Conservation (phyloP, 495 filamentous ascomycete species). For the Lophiostoma macrostomum region DNA sequence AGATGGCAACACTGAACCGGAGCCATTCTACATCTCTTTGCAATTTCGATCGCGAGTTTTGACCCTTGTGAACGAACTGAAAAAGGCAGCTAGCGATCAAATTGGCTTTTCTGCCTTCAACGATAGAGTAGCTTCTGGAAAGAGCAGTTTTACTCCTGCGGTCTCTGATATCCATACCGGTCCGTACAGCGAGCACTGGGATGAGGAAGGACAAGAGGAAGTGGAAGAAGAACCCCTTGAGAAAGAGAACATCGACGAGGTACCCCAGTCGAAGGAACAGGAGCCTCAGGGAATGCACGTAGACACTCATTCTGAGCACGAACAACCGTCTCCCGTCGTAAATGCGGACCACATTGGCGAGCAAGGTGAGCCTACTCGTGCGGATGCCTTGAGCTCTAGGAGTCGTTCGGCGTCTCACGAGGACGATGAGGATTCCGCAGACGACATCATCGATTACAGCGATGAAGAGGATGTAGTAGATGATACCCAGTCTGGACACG, state of each 20-base stretch:
- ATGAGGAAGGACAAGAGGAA: slow-evolving; percentile 5
- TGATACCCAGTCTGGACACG: slow-evolving; percentile 10
- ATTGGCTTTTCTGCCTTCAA: background rate
- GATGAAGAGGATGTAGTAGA: slow-evolving; percentile 27
- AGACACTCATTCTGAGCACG: no score
- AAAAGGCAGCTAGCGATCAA: background rate
- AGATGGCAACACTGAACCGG: slow-evolving; percentile 54
- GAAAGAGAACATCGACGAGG: background rate
- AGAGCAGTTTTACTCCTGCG: background rate
- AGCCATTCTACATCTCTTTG: slow-evolving; percentile 57
- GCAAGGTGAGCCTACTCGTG: no score
- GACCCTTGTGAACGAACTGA: background rate
- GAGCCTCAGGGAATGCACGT: background rate
- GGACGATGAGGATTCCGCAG: slow-evolving; percentile 13
- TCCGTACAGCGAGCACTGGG: slow-evolving; percentile 31
- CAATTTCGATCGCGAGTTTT: slow-evolving; percentile 39
- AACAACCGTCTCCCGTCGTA: no score
- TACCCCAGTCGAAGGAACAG: background rate
- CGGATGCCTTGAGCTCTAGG: no score
- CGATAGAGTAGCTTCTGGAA: background rate
- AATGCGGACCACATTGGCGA: no score
- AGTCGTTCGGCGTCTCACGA: no score
- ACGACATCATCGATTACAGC: slow-evolving; percentile 18
- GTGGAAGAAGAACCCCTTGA: background rate
- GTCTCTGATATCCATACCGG: slow-evolving; percentile 3